phyloP scores from a whole-genome alignment of 768 basidiomycete species.

The Pulveroboletus sp. region DNA sequence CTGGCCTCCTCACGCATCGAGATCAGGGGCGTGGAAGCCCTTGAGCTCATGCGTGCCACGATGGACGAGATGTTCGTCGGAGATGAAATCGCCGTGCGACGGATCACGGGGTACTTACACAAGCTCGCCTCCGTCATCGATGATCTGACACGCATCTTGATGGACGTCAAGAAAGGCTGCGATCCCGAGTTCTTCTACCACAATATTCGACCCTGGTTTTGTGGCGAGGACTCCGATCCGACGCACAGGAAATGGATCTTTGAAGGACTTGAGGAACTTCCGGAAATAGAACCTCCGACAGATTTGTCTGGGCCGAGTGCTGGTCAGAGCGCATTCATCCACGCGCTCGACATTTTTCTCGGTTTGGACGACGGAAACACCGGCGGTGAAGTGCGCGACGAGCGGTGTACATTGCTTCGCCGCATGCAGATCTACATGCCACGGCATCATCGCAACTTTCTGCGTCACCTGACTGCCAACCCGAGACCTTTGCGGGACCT shows the following conservation, averaged over 20 bases:
- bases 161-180: conserved; percentile 64
- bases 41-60: conserved; percentile 78
- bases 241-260: conserved; percentile 50
- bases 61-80: conserved; percentile 88
- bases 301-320: conserved; percentile 77
- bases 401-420: conserved; percentile 47
- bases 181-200: conserved; percentile 71
- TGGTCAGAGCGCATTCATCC: conserved; percentile 76
- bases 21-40: conserved; percentile 75
- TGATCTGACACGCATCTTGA: conserved; percentile 56
- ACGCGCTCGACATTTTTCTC: conserved; percentile 68
- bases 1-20: conserved; percentile 84
- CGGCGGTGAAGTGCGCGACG: neutral
- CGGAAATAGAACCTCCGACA: conserved; percentile 39
- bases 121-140: conserved; percentile 63
- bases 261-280: conserved; percentile 51
- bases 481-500: conserved; percentile 60
- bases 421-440: conserved; percentile 86
- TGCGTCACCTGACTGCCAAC: conserved; percentile 57
- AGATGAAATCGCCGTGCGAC: conserved; percentile 58
- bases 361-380: conserved; percentile 52
- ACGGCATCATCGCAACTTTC: conserved; percentile 71
- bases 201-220: conserved; percentile 76
- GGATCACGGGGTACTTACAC: conserved; percentile 61
- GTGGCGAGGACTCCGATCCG: conserved; percentile 58